Evolutionary conservation across 1,284 basidiomycete genomes (phyloP), one percentile per base, ranked within the genome.

Genomic region (Pseudozyma sp.): DNA sequence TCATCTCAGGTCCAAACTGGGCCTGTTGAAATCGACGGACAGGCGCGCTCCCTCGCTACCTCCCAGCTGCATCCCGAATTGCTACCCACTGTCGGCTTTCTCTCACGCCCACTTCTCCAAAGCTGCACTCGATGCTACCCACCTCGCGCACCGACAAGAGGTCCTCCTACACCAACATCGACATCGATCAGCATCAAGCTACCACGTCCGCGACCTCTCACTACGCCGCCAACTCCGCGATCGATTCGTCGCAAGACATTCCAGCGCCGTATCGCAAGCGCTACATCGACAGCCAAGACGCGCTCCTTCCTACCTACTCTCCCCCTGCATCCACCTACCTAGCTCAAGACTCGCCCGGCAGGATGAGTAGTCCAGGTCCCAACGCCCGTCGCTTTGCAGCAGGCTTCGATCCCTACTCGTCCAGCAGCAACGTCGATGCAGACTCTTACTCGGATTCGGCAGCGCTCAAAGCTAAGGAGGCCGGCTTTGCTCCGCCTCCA

Each of bases 221-320:
- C 7, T 54, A 48, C 50, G 46, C 64, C 46, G 43, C 62, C 3
- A 34, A 45, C 6, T 49, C 65, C 13, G 43, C 55, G 6, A 16
- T 60, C 5, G 60, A 64, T 10, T 63, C 71, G 13, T 48, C 62
- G 1, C 30, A 47, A 11, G 62, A 68, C 44, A n/a, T 30, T 6
- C 65, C 71, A 2, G 47, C 66, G 6, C 59, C 72, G 6, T 75
- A 66, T 34, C 72, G 72, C 53, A 75, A 75, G 46, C 67, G 72
- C 8, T 75, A 63, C 50, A 59, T 69, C 14, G 72, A 75, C 31
- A 68, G 49, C 50, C 67, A 69, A 35, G 66, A 69, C 31, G 33
- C 63, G 40, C 56, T 75, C 11, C 63, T 75, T 1, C 72, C 72
- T 30, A 75, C 72, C 1, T 54, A 75, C 39, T 75, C 72, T 2